Evolutionary conservation across 345 rosid genomes (phyloP), one percentile per base, ranked within the genome.

Genomic region (Stellera chamaejasme): DNA sequence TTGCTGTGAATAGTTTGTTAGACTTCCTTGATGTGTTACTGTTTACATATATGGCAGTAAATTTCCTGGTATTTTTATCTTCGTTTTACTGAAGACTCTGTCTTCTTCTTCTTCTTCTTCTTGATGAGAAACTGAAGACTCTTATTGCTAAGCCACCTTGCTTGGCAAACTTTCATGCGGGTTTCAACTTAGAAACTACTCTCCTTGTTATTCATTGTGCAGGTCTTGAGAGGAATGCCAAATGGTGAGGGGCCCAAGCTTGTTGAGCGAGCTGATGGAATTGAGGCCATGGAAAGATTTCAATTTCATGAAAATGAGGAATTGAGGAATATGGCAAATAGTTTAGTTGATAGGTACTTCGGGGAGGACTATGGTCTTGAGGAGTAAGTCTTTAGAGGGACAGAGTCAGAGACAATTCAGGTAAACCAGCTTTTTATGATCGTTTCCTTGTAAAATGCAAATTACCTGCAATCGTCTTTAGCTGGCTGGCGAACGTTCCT

Each of bases 271-370:
- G 90, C 83, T 71, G 97, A 93, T 11, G 99, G 99, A n/a, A 93
- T 93, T 26, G 96, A 87, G 52, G 97, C 96, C 47, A 86, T 89
- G 96, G 97, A 89, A 68, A 80, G 89, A 74, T 85, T 82, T 60
- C 97, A 93, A 75, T 93, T 93, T 72, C 99, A 93, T 23, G 96
- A 89, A 68, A 93, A 87, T 42, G 97, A 89, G 58, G 97, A 89
- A 69, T 70, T 93, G 59, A 80, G 97, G 80, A 85, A 76, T 47
- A 89, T 89, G 97, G 97, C 99, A 1, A 93, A 93, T 63, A 81
- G 83, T 70, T 71, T 93, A 49, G 88, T 84, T 27, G 99, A 89
- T 70, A 80, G 71, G 58, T 93, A 87, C 72, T 93, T 93, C 1
- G 97, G 97, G 23, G 99, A 84, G 78, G 81, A 89, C 70, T 89